A percentile compares a stretch with the other conserved stretches of the same genome.
These are phyloP conservation scores for Neopestalotiopsis sp. DNA, from an alignment of 2,329 filamentous ascomycete species.

Conservation along the genomic window DNA sequence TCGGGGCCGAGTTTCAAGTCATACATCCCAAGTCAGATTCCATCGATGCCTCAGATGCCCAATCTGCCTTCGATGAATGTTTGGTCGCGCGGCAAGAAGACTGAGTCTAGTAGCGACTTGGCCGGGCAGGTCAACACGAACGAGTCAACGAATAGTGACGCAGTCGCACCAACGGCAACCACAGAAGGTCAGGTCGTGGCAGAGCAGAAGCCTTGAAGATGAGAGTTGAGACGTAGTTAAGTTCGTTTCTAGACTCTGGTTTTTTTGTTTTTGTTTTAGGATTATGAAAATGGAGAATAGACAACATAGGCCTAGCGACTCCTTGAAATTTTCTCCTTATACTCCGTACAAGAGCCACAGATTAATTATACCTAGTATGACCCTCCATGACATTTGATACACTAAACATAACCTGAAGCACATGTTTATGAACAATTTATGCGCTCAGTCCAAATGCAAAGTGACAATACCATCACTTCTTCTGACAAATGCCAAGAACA, in stretches of 20 bases:
- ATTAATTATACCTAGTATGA: neutral
- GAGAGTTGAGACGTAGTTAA: too few relatives aligned
- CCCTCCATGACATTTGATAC: too few relatives aligned
- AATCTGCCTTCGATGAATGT: slow-evolving; percentile 34
- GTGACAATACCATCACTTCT: neutral
- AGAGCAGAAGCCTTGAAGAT: neutral
- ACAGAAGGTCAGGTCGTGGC: neutral
- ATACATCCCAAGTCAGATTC: slow-evolving; percentile 36
- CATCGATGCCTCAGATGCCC: slow-evolving; percentile 40
- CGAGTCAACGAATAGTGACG: slow-evolving; percentile 10
- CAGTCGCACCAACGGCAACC: neutral
- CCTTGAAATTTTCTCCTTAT: neutral
- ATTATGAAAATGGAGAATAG: neutral
- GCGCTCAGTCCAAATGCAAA: too few relatives aligned
- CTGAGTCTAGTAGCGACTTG: slow-evolving; percentile 15
- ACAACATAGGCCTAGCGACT: neutral
- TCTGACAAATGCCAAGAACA: neutral
- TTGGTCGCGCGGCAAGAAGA: slow-evolving; percentile 26
- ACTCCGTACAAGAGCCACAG: neutral
- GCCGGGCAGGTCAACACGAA: slow-evolving; percentile 7
- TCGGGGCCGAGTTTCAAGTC: slow-evolving; percentile 39
- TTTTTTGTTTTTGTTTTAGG: neutral
- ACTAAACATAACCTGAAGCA: too few relatives aligned
- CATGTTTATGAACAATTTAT: too few relatives aligned
- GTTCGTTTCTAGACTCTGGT: too few relatives aligned